Evolutionary conservation across 768 basidiomycete genomes (phyloP), one percentile per base, ranked within the genome.

Genomic region (Psilocybe cubensis): DNA sequence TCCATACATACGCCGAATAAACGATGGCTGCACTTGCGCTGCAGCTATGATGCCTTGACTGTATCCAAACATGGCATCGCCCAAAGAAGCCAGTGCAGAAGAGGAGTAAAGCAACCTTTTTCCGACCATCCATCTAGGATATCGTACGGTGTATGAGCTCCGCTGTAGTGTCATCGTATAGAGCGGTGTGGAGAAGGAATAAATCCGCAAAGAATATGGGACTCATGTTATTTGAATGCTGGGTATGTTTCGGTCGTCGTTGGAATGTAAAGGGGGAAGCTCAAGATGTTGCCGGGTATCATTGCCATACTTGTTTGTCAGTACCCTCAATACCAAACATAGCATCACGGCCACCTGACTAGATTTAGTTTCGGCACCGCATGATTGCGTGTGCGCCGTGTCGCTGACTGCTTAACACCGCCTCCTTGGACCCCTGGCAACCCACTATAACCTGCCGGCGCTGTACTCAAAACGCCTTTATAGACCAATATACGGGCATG

Each of bases 11-110:
- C 76, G 70, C 12, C 70, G 66, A 53, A 83, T 79, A 64, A 83
- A 83, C 1, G 78, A 77, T 3, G 80, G 81, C 62, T 83, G 82
- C 42, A 83, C 76, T 45, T 83, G 81, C 18, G 78, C 74, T 3
- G 79, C 72, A 3, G 80, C 81, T 41, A 82, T 82, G 59, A 78
- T 78, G 3, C 82, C 82, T 60, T 83, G 82, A 41, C 79, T 77
- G 54, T 83, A 83, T 4, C 82, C 82, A 59, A 83, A 83, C 75
- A 83, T 80, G 6, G 80, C 82, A 61, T 83, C 82, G 48, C 82
- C 82, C 60, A 83, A 74, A 58, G 80, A 80, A n/a, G 81, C 80
- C 35, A 81, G 72, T 0, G 81, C 82, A 54, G 80, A 79, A 29
- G 82, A 82, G 44, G 74, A 76, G 65, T 81, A 78, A 7, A 83